Evolutionary conservation across 176 grass and related monocot genomes (phyloP), one percentile per base, ranked within the genome.

Genomic region (Oryza officinalis): DNA sequence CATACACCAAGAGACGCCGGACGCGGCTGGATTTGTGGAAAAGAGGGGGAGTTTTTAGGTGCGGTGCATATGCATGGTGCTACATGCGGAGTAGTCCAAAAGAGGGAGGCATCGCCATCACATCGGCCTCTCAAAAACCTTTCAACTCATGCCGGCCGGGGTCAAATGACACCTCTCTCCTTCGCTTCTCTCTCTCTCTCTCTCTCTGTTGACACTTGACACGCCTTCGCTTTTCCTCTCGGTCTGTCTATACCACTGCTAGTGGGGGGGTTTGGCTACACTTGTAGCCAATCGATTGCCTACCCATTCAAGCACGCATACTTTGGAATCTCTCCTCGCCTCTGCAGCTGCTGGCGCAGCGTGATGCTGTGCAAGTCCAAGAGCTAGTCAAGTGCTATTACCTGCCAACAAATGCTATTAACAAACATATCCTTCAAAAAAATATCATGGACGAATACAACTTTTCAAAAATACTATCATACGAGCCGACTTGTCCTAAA

Each of bases 221-320:
- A 18, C 8, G 27, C 81, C 38, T 83, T 75, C 71, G 14, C 71
- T 65, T 83, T 83, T 64, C 43, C 27, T 18, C 47, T 40, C 54
- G 54, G 54, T 60, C 54, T 61, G 26, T 10, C 7, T 22, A 5
- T 22, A 5, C 4, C 2, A 15, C 33, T 44, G 23, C 6, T 63
- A 46, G 57, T 83, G 81, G 69, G 69, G 69, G 69, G 47, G 31
- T 37, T 43, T 13, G 68, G 68, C 28, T 74, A 54, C 50, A 20
- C 50, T 47, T 22, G 54, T 83, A 83, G 69, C 27, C 59, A 83
- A 61, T 82, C 52, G 52, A 82, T 82, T 63, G 9, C 80, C 80
- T 82, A 72, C n/a, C 20, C 57, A 61, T 61, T 82, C 69, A 3
- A 63, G 1, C 49, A 5, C 60, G 18, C 41, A n/a, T n/a, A 10